Conservation (phyloP, 1,284 basidiomycete species). For the Ustilago hordei region DNA sequence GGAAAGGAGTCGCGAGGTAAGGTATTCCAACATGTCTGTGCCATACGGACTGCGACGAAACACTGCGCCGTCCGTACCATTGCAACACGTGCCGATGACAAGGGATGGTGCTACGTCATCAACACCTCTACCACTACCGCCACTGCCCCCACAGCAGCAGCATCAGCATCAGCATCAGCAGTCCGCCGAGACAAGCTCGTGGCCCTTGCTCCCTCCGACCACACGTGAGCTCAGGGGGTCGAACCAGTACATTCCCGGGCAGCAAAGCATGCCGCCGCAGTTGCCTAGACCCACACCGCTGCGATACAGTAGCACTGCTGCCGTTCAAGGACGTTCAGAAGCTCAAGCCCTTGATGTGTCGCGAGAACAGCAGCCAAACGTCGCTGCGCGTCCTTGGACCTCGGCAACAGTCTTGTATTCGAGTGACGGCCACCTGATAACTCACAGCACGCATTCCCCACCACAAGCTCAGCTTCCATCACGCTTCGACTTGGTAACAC, state of each 20-base stretch:
- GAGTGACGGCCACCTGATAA: background rate
- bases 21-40: constrained; percentile 14
- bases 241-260: background rate
- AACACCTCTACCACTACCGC: background rate
- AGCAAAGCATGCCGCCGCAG: background rate
- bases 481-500: background rate
- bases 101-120: constrained; percentile 1
- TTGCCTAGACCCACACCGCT: background rate
- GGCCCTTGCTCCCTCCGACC: background rate
- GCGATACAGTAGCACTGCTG: background rate
- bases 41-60: constrained; percentile 24
- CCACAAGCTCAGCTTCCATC: background rate
- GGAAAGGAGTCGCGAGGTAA: constrained; percentile 3
- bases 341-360: background rate
- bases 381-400: background rate
- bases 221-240: background rate
- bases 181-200: background rate
- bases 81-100: background rate
- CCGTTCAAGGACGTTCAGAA: background rate
- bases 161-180: background rate
- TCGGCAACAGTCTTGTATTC: background rate
- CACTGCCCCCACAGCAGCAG: background rate
- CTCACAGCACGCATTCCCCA: background rate
- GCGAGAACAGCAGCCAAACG: background rate
- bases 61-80: constrained; percentile 3